These are phyloP conservation scores for Triticum dicoccoides DNA, from an alignment of 176 grass and related monocot genomes.

Conservation along the genomic window DNA sequence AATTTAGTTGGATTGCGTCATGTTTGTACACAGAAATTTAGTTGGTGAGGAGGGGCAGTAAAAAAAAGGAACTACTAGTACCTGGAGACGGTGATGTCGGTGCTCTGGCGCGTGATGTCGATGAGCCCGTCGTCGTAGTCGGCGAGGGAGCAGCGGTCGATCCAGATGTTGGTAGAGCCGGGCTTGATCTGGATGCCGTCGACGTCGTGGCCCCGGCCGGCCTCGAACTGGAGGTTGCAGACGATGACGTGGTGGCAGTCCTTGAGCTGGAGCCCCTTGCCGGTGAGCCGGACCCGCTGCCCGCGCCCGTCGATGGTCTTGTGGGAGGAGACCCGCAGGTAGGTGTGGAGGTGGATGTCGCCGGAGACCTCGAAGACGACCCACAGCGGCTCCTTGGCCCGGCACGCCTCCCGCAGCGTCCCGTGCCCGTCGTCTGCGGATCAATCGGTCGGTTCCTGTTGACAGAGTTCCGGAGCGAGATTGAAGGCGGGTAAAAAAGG, in stretches of 20 bases:
- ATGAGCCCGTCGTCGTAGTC: conserved; percentile 83
- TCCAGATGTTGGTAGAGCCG: conserved; percentile 57
- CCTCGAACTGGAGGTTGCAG: conserved; percentile 75
- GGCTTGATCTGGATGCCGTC: conserved; percentile 87
- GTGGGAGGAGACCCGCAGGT: conserved; percentile 69
- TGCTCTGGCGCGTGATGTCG: conserved; percentile 77
- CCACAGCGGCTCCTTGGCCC: conserved; percentile 55
- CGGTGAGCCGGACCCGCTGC: conserved; percentile 48
- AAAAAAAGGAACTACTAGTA: neutral
- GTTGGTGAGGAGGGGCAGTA: neutral
- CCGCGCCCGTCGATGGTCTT: conserved; percentile 84
- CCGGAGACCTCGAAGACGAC: conserved; percentile 72
- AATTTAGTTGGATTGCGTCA: neutral
- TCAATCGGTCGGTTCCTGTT: too few species aligned
- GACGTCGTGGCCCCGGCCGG: conserved; percentile 65
- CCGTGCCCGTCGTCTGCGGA: conserved; percentile 59
- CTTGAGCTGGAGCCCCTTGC: conserved; percentile 76
- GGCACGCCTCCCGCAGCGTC: conserved; percentile 64
- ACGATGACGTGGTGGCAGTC: conserved; percentile 70
- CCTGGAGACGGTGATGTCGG: conserved; percentile 76
- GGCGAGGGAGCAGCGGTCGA: conserved; percentile 64
- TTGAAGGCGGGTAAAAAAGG: neutral
- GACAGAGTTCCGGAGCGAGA: too few species aligned
- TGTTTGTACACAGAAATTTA: too few species aligned
- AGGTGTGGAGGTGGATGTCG: conserved; percentile 50